Conservation (phyloP, 306 rosid genomes). For the Prunus armeniaca region DNA sequence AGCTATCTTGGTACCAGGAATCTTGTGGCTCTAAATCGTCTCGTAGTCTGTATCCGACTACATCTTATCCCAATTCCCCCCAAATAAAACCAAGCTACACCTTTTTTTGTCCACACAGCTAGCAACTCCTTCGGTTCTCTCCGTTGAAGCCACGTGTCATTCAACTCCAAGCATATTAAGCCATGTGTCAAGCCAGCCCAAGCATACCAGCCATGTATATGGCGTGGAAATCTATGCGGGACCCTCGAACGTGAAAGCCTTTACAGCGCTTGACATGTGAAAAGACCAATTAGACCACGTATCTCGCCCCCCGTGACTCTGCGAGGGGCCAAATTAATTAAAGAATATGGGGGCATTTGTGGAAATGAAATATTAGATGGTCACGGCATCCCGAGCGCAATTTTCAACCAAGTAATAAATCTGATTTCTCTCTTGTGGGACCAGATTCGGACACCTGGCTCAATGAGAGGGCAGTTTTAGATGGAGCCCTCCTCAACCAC, state of each 20-base stretch:
- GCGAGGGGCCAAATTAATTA: too few relatives aligned
- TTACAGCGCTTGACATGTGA: neutral
- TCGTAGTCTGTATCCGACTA: neutral
- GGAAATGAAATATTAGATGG: neutral
- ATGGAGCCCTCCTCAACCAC: constrained; percentile 59
- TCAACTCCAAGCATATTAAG: neutral
- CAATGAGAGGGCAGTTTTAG: constrained; percentile 43
- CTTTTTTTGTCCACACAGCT: neutral
- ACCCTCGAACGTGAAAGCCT: neutral
- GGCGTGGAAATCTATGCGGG: neutral
- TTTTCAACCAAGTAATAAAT: neutral
- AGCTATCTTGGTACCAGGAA: neutral
- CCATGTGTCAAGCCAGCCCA: neutral
- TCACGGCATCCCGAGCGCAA: constrained; percentile 9
- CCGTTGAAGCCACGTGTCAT: neutral
- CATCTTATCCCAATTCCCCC: constrained; percentile 1
- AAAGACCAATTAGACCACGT: neutral
- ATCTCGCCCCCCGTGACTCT: neutral
- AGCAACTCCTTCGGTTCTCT: neutral
- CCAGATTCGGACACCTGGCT: constrained; percentile 21
- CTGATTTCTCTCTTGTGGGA: constrained; percentile 11
- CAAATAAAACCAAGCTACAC: neutral
- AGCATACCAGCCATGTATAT: neutral
- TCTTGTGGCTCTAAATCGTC: neutral
- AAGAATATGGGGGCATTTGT: neutral